Conservation (phyloP, 108 stramenopile genomes). For the Discostella stelligeroides region DNA sequence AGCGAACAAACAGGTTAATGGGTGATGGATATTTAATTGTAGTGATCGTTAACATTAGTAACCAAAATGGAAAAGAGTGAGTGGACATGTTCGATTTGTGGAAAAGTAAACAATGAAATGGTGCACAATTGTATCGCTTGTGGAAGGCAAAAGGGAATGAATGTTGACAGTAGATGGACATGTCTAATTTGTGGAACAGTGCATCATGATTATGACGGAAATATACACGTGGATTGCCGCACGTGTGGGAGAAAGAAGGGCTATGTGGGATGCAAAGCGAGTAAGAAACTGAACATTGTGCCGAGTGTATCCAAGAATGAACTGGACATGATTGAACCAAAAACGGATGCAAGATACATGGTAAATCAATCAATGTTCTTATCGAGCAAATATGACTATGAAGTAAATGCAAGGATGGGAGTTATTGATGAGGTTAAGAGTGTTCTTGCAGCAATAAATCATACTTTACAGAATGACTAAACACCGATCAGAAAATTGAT, state of each 20-base stretch:
- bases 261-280: not conserved
- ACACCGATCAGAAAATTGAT: no score
- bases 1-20: no score
- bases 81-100: not conserved
- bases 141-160: not conserved
- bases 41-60: no score
- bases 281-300: not conserved
- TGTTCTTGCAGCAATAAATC: not conserved
- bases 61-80: not conserved
- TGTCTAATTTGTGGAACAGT: not conserved
- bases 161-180: not conserved
- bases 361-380: not conserved
- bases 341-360: not conserved
- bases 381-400: not conserved
- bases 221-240: not conserved
- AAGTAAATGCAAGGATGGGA: not conserved
- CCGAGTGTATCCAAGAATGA: not conserved
- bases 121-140: not conserved
- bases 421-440: not conserved
- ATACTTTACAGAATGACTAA: not conserved
- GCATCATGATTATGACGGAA: not conserved
- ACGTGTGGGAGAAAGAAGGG: slow-evolving; percentile 4
- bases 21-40: no score
- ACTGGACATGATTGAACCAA: not conserved
- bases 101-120: not conserved